These are phyloP conservation scores for Penicillium glabrum DNA, from an alignment of 2,329 filamentous ascomycete genomes.

Conservation along the genomic window DNA sequence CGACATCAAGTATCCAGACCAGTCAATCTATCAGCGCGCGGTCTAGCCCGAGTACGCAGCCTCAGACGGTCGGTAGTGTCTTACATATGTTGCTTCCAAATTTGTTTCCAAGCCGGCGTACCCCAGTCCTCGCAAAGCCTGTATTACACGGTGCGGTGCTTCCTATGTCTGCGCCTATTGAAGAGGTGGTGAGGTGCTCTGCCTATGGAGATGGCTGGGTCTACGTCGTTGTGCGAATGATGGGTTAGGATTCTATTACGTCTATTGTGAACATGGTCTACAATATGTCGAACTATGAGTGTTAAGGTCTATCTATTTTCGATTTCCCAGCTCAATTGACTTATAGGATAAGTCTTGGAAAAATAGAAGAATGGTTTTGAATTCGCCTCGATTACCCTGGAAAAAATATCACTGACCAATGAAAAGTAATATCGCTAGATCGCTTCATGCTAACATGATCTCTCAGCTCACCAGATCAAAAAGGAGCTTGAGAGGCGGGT, in stretches of 20 bases:
- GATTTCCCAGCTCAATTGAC: not conserved
- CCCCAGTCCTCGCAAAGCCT: constrained; percentile 78
- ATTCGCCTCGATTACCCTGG: not conserved
- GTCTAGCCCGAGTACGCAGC: constrained; percentile 43
- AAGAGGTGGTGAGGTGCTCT: constrained; percentile 78
- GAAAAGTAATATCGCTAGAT: not conserved
- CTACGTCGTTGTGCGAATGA: constrained; percentile 75
- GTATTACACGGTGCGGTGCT: constrained; percentile 82
- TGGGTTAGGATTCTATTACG: constrained; percentile 39
- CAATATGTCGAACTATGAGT: not conserved
- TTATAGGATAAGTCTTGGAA: not conserved
- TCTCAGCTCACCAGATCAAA: not conserved
- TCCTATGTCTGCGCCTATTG: constrained; percentile 75
- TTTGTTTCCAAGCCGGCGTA: constrained; percentile 83
- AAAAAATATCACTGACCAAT: not conserved
- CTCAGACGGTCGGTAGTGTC: constrained; percentile 72
- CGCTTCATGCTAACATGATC: not conserved
- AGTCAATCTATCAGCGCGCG: constrained; percentile 21
- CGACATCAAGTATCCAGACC: constrained; percentile 25
- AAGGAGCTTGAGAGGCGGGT: not conserved
- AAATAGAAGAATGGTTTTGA: not conserved
- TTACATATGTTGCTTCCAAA: constrained; percentile 73
- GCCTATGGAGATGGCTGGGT: constrained; percentile 93
- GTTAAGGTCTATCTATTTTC: not conserved
- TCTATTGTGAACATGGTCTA: not conserved